phyloP scores from a whole-genome alignment of 176 grass and related monocot species.

The Coix lacrymajobi region DNA sequence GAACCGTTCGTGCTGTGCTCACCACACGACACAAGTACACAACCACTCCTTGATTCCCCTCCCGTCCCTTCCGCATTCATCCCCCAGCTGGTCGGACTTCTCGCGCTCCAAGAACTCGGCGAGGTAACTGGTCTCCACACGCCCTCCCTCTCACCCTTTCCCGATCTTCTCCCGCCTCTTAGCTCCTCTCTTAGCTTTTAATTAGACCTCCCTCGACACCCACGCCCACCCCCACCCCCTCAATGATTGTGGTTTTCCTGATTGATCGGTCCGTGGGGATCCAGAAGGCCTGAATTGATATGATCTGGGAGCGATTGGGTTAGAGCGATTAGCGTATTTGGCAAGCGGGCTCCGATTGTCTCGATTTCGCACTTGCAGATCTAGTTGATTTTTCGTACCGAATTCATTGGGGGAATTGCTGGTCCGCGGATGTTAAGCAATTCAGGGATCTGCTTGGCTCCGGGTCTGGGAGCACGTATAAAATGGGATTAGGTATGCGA shows the following conservation, averaged over 20 bases:
- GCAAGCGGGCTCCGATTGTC: neutral
- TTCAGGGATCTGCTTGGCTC: neutral
- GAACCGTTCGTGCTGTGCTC: neutral
- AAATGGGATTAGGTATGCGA: neutral
- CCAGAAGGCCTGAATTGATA: neutral
- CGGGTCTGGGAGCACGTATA: neutral
- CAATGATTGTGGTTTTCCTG: neutral
- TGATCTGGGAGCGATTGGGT: neutral
- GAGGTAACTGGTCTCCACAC: conserved; percentile 5
- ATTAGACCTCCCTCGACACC: neutral
- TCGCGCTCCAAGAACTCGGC: conserved; percentile 13
- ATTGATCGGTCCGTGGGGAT: neutral
- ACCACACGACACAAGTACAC: neutral
- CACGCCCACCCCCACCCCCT: neutral
- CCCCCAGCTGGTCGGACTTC: neutral
- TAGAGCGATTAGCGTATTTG: neutral
- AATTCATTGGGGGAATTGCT: neutral
- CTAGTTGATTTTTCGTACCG: neutral
- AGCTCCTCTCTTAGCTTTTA: neutral
- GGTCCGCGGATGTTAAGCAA: neutral
- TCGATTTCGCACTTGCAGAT: neutral
- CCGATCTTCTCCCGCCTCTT: neutral
- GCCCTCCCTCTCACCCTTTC: neutral
- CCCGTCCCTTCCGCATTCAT: neutral
- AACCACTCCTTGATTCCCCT: neutral